Conservation (phyloP, 352 stramenopile genomes). For the Phytophthora crassamura region DNA sequence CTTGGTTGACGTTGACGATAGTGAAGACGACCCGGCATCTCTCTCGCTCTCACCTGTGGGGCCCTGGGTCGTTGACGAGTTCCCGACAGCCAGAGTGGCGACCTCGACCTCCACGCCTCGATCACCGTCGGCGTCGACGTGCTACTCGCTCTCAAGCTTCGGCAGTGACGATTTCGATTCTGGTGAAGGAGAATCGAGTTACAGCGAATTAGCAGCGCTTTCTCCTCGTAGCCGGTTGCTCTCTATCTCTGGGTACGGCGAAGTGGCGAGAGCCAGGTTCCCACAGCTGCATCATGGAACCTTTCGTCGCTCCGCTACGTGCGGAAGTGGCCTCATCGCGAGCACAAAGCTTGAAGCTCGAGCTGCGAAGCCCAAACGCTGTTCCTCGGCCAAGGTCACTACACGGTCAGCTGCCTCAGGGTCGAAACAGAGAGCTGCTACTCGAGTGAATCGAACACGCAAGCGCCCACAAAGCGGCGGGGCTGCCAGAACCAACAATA, state of each 20-base stretch:
- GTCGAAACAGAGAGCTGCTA: conserved; percentile 2
- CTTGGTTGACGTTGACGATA: conserved; percentile 28
- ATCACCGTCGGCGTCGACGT: conserved; percentile 34
- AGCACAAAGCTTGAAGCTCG: conserved; percentile 14
- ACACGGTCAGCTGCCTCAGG: background rate
- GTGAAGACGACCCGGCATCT: conserved; percentile 15
- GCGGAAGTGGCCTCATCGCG: conserved; percentile 7
- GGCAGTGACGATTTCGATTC: conserved; percentile 32
- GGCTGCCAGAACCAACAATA: background rate
- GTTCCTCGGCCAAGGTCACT: conserved; percentile 32
- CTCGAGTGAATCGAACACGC: conserved; percentile 5
- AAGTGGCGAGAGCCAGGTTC: background rate
- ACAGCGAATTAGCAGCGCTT: conserved; percentile 32
- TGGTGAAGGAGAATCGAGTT: conserved; percentile 24
- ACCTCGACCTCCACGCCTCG: conserved; percentile 8
- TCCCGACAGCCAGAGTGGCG: conserved; percentile 1
- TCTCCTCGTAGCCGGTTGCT: conserved; percentile 70
- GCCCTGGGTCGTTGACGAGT: conserved; percentile 49
- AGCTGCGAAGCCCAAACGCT: conserved; percentile 22
- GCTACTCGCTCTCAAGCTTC: conserved; percentile 31
- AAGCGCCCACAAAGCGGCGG: conserved; percentile 29
- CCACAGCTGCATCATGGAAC: background rate
- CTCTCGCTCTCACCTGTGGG: conserved; percentile 51
- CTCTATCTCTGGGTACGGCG: conserved; percentile 59
- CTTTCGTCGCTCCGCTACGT: conserved; percentile 28